Evolutionary conservation across 257 asterid genomes (phyloP).

Genomic region (Oldenlandia corymbosa): DNA sequence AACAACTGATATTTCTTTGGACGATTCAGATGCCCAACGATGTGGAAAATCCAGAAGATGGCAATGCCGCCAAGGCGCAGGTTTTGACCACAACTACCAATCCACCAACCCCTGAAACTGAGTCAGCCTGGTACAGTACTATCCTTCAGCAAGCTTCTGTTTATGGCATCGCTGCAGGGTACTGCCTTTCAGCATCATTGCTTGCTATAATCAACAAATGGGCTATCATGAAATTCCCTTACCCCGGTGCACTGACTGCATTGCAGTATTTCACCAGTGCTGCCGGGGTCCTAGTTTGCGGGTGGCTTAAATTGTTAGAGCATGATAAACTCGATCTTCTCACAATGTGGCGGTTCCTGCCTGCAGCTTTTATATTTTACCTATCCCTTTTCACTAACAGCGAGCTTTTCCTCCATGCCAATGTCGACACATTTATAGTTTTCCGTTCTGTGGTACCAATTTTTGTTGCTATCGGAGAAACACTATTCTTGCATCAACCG

Average conservation of each 20-base stretch:
- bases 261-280: conserved; percentile 89
- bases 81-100: conserved; percentile 26
- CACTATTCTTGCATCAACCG: conserved; percentile 82
- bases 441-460: conserved; percentile 94
- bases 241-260: conserved; percentile 91
- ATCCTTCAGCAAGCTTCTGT: conserved; percentile 66
- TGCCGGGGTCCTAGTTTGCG: conserved; percentile 66
- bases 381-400: conserved; percentile 83
- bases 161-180: conserved; percentile 90
- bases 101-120: conserved; percentile 25
- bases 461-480: conserved; percentile 88
- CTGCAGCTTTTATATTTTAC: conserved; percentile 84
- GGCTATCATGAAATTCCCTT: conserved; percentile 96
- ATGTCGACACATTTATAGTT: conserved; percentile 86
- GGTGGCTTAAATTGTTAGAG: conserved; percentile 61
- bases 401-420: conserved; percentile 94
- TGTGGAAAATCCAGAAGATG: conserved; percentile 59
- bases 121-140: conserved; percentile 40
- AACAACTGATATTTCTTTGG: neutral
- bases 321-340: conserved; percentile 72
- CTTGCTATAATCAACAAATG: conserved; percentile 90
- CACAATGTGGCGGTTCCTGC: conserved; percentile 91
- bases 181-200: conserved; percentile 81
- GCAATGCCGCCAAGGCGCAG: conserved; percentile 15
- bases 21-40: conserved; percentile 63